Conservation (phyloP, 345 rosid species). For the Hypericum androsaemum region DNA sequence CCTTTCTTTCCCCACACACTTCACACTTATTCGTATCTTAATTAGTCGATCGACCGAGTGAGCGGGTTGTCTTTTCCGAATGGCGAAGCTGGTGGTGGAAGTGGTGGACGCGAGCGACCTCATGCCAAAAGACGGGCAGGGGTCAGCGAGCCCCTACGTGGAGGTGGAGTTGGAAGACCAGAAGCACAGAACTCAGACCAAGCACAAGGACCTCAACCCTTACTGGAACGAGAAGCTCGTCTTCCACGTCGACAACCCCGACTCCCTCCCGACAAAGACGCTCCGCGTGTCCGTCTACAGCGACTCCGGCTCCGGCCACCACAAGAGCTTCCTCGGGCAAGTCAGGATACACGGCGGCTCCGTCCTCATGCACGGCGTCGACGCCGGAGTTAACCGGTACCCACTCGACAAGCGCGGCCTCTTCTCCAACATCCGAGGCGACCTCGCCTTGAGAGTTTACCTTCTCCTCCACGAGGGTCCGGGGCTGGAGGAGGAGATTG, state of each 20-base stretch:
- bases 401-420: slow-evolving; percentile 78
- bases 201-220: slow-evolving; percentile 58
- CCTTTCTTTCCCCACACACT: too few relatives aligned
- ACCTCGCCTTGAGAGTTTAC: slow-evolving; percentile 48
- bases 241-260: slow-evolving; percentile 32
- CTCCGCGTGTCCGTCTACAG: slow-evolving; percentile 47
- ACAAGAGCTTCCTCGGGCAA: slow-evolving; percentile 64
- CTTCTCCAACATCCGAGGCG: slow-evolving; percentile 71
- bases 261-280: slow-evolving; percentile 37
- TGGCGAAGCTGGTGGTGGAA: slow-evolving; percentile 66
- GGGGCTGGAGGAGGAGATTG: too few relatives aligned
- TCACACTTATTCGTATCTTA: too few relatives aligned
- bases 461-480: background rate
- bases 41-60: too few relatives aligned
- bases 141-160: slow-evolving; percentile 64
- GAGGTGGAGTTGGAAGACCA: slow-evolving; percentile 55
- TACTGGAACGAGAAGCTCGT: slow-evolving; percentile 62
- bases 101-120: slow-evolving; percentile 68
- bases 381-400: slow-evolving; percentile 49
- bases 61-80: slow-evolving; percentile 15
- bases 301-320: slow-evolving; percentile 39
- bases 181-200: slow-evolving; percentile 52
- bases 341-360: slow-evolving; percentile 59
- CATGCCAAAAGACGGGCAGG: slow-evolving; percentile 76
- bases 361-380: slow-evolving; percentile 50